Base-by-base conservation (phyloP, 805 yeast genomes). In the Starmerella vitae region DNA sequence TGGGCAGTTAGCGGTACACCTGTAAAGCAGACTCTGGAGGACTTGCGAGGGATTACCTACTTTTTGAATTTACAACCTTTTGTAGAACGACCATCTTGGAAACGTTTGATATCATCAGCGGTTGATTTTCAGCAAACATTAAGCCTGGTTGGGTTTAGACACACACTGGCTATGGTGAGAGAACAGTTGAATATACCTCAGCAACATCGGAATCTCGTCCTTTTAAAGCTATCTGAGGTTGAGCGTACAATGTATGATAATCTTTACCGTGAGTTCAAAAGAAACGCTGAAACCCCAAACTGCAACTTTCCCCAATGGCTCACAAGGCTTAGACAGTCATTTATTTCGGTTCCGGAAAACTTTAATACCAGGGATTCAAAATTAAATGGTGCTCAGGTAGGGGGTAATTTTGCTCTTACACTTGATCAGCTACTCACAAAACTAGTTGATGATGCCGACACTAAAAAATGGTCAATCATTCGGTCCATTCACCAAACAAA, bases 1-100 rank as follows among this genome's bases (percentile, higher is more conserved):
- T 91, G 97, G 97, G 96, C 94, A 13, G 95, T 86, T 0, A 82
- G 94, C 1, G 98, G 98, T 5, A 91, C 98, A 0, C 93, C 96
- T 0, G 78, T 85, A 13, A 74, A 76, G 47, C 71, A 70, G 45
- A 67, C 72, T 29, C 59, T 80, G 30, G 56, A 65, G 24, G 95
- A 88, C 57, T 64, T 86, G 34, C 73, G 70, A 32, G 78, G 93
- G 0, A 66, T 84, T 4, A 54, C 86, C 25, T 68, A 72, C 12
- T 88, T 83, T 51, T 57, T 85, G 43, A 65, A 76, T 45, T 55
- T 74, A 13, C 62, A 65, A 27, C 98, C 97, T 0, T 80, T 83
- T 38, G 68, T 63, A 13, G 61, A 63, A 1, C 60, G 60, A 33
- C 46, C 50, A 8, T 50, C 64, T 19, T 73, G 76, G 76, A 57